Evolutionary conservation across 163 green algal genomes (phyloP).

Genomic region (Prototheca wickerhamii): DNA sequence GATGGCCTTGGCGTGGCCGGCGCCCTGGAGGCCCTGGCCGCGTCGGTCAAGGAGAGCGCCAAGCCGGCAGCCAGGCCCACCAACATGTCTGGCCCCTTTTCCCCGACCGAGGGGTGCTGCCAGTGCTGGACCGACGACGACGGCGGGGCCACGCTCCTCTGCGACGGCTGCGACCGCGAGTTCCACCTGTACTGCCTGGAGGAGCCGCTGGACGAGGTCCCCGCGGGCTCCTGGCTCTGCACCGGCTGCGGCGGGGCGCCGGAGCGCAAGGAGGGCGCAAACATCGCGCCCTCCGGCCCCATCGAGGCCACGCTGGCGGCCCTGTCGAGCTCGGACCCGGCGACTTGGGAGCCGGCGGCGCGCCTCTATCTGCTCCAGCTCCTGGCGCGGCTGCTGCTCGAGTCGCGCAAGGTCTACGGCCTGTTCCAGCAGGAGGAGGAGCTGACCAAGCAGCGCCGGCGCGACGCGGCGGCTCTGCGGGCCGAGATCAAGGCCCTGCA

Average conservation of each 20-base stretch:
- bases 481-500: no score
- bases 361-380: constrained; percentile 16
- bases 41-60: no score
- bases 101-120: constrained; percentile 37
- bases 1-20: no score
- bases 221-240: constrained; percentile 26
- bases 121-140: constrained; percentile 62
- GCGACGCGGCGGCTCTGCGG: no score
- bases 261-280: neutral
- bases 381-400: constrained; percentile 12
- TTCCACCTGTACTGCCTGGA: constrained; percentile 68
- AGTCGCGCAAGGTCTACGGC: constrained; percentile 12
- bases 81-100: constrained; percentile 26
- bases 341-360: constrained; percentile 7
- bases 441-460: neutral
- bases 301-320: neutral
- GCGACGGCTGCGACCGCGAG: constrained; percentile 53
- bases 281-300: no score
- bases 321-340: neutral
- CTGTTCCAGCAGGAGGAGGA: constrained; percentile 17
- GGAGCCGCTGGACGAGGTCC: constrained; percentile 54
- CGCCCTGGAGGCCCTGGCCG: no score
- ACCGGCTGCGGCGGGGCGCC: constrained; percentile 3
- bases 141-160: constrained; percentile 39
- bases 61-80: neutral